Evolutionary conservation across 176 grass and related monocot species (phyloP), one percentile per base, ranked within the genome.

Genomic region (Hyparrhenia diplandra): DNA sequence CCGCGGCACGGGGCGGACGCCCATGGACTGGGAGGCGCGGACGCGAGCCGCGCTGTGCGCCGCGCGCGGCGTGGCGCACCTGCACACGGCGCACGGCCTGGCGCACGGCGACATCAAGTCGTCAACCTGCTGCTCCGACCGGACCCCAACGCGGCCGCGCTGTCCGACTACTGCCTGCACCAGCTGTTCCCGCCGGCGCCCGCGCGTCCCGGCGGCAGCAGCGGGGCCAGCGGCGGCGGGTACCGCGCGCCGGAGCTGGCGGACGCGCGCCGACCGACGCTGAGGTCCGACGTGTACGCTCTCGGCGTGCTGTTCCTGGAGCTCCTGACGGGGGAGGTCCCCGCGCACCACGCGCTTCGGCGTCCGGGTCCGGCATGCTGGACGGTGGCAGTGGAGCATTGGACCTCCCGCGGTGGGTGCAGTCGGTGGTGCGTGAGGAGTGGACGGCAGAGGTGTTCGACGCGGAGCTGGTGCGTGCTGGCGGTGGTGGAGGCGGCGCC

Each of bases 361-460:
- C n/a, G n/a, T n/a, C n/a, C 46, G 46, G 46, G 61, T 74, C 85
- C 52, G 47, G 49, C 57, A 42, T 88, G 4, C 52, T 86, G 3
- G 88, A 81, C 4, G 89, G n/a, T n/a, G n/a, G 79, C 49, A 85
- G 84, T n/a, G 90, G 87, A 20, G 63, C 36, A 5, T 35, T 93
- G 25, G 95, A 98, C 84, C 87, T 98, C 40, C 95, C 95, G 7
- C 60, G 90, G 42, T 98, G 92, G 92, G 95, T 98, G 65, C 95
- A 94, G 75, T 98, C 95, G 35, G 92, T 98, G 78, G 95, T 98
- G 81, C 76, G 92, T 12, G 95, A 98, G 87, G 95, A 98, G 86
- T n/a, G 92, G 95, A 98, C 95, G 31, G 88, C 92, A 1, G 95
- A 98, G 90, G 95, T 98, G 73, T 98, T 98, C 88, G 95, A 98